Evolutionary conservation across 2,329 filamentous ascomycete species (phyloP), one percentile per base, ranked within the genome.

Genomic region (Metarhizium humberi): DNA sequence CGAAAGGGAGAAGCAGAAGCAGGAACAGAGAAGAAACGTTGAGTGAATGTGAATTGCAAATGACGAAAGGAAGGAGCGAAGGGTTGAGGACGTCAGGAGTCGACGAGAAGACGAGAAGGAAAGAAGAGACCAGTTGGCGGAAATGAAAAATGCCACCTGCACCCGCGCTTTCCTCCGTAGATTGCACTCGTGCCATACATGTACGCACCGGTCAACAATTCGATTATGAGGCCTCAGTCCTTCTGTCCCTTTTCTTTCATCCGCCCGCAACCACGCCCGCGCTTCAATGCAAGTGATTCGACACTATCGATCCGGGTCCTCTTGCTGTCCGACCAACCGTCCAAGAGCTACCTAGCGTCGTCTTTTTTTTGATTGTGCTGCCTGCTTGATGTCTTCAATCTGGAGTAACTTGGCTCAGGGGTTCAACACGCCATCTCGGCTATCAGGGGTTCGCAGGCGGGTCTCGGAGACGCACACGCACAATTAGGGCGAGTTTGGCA

Each of bases 301-400:
- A 25, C 40, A 16, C 51, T n/a, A 43, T 52, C 29, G 29, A 46
- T 25, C 40, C 29, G 4, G 51, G 8, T 47, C 51, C 51, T 30
- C 51, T 16, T 11, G 51, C 51, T 52, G 51, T 43, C 51, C 42
- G 51, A 46, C 51, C 51, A 52, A 46, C 51, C 48, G 48, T 38
- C 48, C 48, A 36, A 38, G 34, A 50, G 30, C 18, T 38, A 16
- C 34, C 48, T 38, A 38, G 34, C 32, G 30, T 50, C n/a, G 48
- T 38, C 20, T 1, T 18, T 52, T 34, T 30, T 13, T 48, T 7
- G 8, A 7, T 6, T 6, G 8, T 25, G 7, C 14, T 30, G 8
- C 13, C 34, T 36, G 13, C 13, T 36, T 36, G 7, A 36, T 8
- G 18, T 51, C 29, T 42, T 42, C 50, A 30, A 51, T 25, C 25